Conservation (phyloP, 2,329 filamentous ascomycete species). For the Fusarium burgessii region DNA sequence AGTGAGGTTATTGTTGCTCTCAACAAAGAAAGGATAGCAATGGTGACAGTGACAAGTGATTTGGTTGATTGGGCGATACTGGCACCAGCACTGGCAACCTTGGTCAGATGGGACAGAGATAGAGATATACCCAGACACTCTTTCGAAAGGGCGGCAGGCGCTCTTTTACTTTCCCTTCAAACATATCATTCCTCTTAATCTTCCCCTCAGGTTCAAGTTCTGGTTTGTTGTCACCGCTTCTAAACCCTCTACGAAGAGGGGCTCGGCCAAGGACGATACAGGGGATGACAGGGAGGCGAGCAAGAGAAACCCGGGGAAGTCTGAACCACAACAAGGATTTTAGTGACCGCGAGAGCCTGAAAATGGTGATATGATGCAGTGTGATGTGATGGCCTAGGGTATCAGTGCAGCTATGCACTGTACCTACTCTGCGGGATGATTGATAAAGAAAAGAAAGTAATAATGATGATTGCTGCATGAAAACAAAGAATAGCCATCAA, state of each 20-base stretch:
- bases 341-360: not conserved
- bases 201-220: slow-evolving; percentile 15
- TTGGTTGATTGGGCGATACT: not conserved
- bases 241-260: slow-evolving; percentile 32
- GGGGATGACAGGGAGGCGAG: slow-evolving; percentile 33
- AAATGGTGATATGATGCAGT: slow-evolving; percentile 1
- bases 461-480: not conserved
- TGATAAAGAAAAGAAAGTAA: not conserved
- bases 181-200: slow-evolving; percentile 13
- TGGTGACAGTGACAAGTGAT: not conserved
- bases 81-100: not conserved
- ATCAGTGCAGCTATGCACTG: not conserved
- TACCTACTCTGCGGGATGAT: not conserved
- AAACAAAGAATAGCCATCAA: slow-evolving; percentile 8
- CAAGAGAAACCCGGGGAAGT: slow-evolving; percentile 38
- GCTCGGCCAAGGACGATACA: slow-evolving; percentile 38
- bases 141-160: slow-evolving; percentile 6
- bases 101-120: not conserved
- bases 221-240: slow-evolving; percentile 43
- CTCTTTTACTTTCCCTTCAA: slow-evolving; percentile 19
- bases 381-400: slow-evolving; percentile 18
- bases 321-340: slow-evolving; percentile 13
- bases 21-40: slow-evolving; percentile 12
- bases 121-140: not conserved
- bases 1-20: slow-evolving; percentile 24